Percentiles rank a stretch among this genome's conserved stretches.
phyloP scores from a whole-genome alignment of 495 filamentous ascomycete genomes.

The Gamarada debralockiae region DNA sequence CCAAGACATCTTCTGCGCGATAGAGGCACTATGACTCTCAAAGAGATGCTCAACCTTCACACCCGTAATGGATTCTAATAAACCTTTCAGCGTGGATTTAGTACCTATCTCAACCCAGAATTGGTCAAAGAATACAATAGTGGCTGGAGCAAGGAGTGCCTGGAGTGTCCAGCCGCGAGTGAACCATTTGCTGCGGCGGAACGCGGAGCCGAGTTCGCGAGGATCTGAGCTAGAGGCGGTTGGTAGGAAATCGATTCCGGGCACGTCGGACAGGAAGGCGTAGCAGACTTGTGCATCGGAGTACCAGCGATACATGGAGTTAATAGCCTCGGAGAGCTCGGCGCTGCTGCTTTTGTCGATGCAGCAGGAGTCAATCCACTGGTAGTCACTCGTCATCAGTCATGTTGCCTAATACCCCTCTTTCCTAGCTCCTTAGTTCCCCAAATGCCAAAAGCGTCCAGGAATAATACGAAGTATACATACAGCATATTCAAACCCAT shows the following conservation, averaged over 20 bases:
- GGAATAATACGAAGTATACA: no score
- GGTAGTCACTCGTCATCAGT: no score
- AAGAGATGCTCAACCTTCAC: neutral
- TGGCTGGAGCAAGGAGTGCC: slow-evolving; percentile 25
- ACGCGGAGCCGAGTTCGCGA: neutral
- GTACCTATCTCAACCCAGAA: neutral
- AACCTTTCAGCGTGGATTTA: neutral
- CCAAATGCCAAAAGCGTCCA: no score
- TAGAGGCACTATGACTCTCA: neutral
- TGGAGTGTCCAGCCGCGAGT: slow-evolving; percentile 13
- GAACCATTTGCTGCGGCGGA: slow-evolving; percentile 25
- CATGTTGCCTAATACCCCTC: no score
- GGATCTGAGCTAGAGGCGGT: no score
- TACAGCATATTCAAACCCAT: slow-evolving; percentile 14
- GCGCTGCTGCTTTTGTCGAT: neutral
- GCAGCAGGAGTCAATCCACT: slow-evolving; percentile 39
- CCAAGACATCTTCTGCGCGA: slow-evolving; percentile 1
- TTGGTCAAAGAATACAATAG: neutral
- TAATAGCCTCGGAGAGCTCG: neutral
- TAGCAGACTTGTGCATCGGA: neutral
- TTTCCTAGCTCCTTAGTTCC: no score
- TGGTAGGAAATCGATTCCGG: no score
- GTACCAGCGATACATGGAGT: neutral
- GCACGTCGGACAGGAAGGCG: neutral
- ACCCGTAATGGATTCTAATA: neutral